Percentiles rank a stretch among this genome's conserved stretches.
phyloP scores from a whole-genome alignment of 2,329 filamentous ascomycete genomes.

The Fusarium albidum region DNA sequence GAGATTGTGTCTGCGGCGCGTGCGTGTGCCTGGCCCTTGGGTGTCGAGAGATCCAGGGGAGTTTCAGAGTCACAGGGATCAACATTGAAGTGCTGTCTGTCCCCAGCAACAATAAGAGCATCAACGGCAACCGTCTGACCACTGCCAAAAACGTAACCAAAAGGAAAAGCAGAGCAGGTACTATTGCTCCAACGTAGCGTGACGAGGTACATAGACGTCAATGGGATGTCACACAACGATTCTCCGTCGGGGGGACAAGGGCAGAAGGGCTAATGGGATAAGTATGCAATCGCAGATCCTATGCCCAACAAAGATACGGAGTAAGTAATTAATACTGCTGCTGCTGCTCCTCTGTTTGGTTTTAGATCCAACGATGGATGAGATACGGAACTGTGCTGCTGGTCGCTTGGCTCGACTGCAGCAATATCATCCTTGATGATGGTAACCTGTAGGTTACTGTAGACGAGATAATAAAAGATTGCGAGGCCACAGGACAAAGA shows the following conservation, averaged over 20 bases:
- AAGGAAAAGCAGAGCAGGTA: constrained; percentile 5
- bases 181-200: constrained; percentile 4
- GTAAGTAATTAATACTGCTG: no score
- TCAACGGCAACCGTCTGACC: constrained; percentile 21
- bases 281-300: constrained; percentile 15
- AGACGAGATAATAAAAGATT: constrained; percentile 25
- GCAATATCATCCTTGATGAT: constrained; percentile 28
- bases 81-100: constrained; percentile 33
- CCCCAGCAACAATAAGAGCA: constrained; percentile 21
- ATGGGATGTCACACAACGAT: constrained; percentile 4
- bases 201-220: constrained; percentile 16
- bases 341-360: neutral
- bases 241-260: neutral
- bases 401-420: neutral
- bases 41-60: constrained; percentile 38
- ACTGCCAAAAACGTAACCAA: constrained; percentile 4
- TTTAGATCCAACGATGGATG: neutral
- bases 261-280: neutral
- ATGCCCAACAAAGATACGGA: neutral
- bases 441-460: no score
- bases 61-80: constrained; percentile 42
- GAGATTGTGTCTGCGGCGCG: constrained; percentile 6
- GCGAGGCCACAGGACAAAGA: constrained; percentile 31
- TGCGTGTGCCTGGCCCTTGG: constrained; percentile 14
- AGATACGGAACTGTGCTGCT: neutral